Percentiles rank a stretch among this genome's conserved stretches.
These are phyloP conservation scores for Ophiorrhiza pumila DNA, from an alignment of 257 asterid genomes.

Conservation along the genomic window DNA sequence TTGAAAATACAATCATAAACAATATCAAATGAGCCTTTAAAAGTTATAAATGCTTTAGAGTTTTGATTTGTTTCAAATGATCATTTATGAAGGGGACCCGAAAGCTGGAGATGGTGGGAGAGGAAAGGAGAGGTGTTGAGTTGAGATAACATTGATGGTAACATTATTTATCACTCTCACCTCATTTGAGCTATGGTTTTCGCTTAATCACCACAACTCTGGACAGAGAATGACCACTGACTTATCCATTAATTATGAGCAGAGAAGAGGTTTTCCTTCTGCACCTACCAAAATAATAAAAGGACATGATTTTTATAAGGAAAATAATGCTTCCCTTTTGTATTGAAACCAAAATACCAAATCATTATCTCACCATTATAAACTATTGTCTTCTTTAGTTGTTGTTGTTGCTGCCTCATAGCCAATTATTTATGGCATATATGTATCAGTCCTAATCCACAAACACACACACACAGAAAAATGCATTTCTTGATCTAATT, in stretches of 20 bases:
- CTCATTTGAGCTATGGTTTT: background rate
- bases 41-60: background rate
- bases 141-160: background rate
- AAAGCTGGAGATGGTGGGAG: slow-evolving; percentile 3
- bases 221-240: slow-evolving; percentile 26
- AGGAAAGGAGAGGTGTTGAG: background rate
- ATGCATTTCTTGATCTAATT: background rate
- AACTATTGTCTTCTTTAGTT: background rate
- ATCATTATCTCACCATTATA: slow-evolving; percentile 1
- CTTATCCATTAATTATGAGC: slow-evolving; percentile 25
- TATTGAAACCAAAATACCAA: slow-evolving; percentile 1
- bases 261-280: slow-evolving; percentile 1
- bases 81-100: slow-evolving; percentile 11
- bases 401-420: no score
- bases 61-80: background rate
- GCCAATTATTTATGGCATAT: no score
- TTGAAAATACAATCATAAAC: background rate
- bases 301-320: slow-evolving; percentile 15
- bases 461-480: no score
- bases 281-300: slow-evolving; percentile 44
- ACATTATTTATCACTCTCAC: background rate
- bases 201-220: background rate
- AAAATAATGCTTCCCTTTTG: background rate
- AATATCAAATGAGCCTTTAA: background rate
- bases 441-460: no score